Percentiles rank a stretch among this genome's conserved stretches.
phyloP scores from a whole-genome alignment of 1,139 yeast species.

The Kodamaea fungicola region DNA sequence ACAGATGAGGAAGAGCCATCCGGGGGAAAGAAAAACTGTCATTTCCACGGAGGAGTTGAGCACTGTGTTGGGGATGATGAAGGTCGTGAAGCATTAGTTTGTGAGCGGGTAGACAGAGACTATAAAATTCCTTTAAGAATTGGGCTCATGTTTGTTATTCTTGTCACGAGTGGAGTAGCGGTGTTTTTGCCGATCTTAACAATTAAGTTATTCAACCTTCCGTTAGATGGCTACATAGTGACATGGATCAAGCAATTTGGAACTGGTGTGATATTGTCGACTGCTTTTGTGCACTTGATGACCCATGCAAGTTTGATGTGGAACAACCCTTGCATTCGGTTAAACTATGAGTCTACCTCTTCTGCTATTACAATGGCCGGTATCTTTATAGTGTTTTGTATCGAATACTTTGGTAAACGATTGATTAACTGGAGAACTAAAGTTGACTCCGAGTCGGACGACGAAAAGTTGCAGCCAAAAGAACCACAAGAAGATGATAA shows the following conservation, averaged over 20 bases:
- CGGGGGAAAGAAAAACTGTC: conserved; percentile 22
- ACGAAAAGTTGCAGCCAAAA: background rate
- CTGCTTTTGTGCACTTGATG: conserved; percentile 25
- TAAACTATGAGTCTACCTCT: conserved; percentile 9
- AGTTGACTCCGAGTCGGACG: background rate
- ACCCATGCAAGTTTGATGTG: conserved; percentile 23
- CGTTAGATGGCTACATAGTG: conserved; percentile 17
- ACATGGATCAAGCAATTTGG: conserved; percentile 16
- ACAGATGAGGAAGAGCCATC: background rate
- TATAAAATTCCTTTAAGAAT: conserved; percentile 25
- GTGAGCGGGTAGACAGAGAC: conserved; percentile 23
- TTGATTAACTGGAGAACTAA: conserved; percentile 2
- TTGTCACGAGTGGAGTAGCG: conserved; percentile 29
- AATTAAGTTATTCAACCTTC: conserved; percentile 16
- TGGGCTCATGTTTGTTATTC: conserved; percentile 28
- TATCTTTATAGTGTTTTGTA: conserved; percentile 25
- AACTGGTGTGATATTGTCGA: conserved; percentile 24
- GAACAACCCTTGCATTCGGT: conserved; percentile 21
- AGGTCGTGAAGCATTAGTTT: conserved; percentile 5
- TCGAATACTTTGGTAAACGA: conserved; percentile 17
- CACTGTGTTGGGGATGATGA: conserved; percentile 24
- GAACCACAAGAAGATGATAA: conserved; percentile 1
- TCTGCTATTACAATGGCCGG: conserved; percentile 26
- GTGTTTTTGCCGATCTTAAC: conserved; percentile 22
- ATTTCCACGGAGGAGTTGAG: conserved; percentile 40